Evolutionary conservation across 106 monocot species (phyloP), one percentile per base, ranked within the genome.

Genomic region (Dioscorea dumetorum): DNA sequence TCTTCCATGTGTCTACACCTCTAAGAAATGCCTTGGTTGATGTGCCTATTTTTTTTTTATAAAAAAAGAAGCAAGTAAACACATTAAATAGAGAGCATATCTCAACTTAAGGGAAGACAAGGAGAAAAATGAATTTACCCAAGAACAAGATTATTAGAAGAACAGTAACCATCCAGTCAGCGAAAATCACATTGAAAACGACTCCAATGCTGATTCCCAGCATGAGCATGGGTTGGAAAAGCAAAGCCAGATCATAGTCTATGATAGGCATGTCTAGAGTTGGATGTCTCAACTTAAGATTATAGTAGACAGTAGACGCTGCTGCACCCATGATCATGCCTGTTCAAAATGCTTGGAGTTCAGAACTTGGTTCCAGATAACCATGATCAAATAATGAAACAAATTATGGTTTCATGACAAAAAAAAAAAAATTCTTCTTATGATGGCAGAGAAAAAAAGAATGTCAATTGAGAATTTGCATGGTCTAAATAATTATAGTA

Each of bases 301-400:
- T 93, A 70, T 81, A 88, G 80, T 88, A 93, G n/a, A 93, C 88
- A 28, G 92, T 88, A 2, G 92, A 88, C 0, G 51, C 83, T 13
- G 92, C 85, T 0, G 83, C 88, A 22, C 88, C 88, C 77, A 83
- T 93, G 33, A 93, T 93, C 88, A 93, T 93, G 74, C 85, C 88
- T 84, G 78, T 12, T 49, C 64, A 73, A 61, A 35, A 11, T 57
- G 12, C 6, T 41, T 8, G 41, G 41, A 41, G 6, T 10, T 41
- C 41, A 41, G 41, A 3, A 41, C 41, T 41, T 41, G 41, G 41
- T 41, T 41, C 41, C 41, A 41, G 41, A 41, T 41, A 41, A 41
- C 41, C 41, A 41, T 41, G 41, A 10, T 10, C 10, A 10, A 41
- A 10, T 6, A 41, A 41, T 41, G 41, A 3, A 41, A 10, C 10